Conservation (phyloP, 805 yeast genomes). For the Sugiyamaella chiloensis region DNA sequence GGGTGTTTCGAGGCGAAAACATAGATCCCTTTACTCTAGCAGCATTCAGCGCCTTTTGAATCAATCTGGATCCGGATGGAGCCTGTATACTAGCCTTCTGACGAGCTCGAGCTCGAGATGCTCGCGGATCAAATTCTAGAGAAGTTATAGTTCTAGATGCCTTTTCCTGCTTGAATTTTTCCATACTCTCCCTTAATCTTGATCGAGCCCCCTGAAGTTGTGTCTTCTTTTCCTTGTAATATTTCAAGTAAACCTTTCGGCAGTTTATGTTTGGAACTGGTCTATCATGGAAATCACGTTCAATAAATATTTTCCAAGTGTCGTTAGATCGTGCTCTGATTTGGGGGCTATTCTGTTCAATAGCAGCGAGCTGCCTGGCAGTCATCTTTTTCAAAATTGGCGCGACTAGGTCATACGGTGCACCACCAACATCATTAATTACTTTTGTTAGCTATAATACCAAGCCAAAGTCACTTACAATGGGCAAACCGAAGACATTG, state of each 20-base stretch:
- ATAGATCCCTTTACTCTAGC: constrained; percentile 23
- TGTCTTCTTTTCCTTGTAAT: constrained; percentile 42
- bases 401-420: constrained; percentile 35
- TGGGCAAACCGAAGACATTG: constrained; percentile 26
- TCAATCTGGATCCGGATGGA: constrained; percentile 22
- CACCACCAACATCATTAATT: constrained; percentile 38
- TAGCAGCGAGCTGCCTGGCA: constrained; percentile 33
- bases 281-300: constrained; percentile 33
- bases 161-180: constrained; percentile 27
- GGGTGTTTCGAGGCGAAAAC: constrained; percentile 21
- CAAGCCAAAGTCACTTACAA: constrained; percentile 17
- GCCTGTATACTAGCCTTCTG: constrained; percentile 8
- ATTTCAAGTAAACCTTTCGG: constrained; percentile 29
- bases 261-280: constrained; percentile 28
- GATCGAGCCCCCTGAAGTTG: constrained; percentile 45
- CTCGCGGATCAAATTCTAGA: constrained; percentile 24
- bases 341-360: constrained; percentile 34
- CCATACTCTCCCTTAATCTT: constrained; percentile 31
- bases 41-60: constrained; percentile 20
- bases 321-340: constrained; percentile 29
- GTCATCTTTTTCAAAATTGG: constrained; percentile 35
- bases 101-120: constrained; percentile 18
- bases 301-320: constrained; percentile 34
- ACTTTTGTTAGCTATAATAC: constrained; percentile 17
- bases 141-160: constrained; percentile 25